Evolutionary conservation across 768 basidiomycete species (phyloP), one percentile per base, ranked within the genome.

Genomic region (Pleurotus tuber-regium): DNA sequence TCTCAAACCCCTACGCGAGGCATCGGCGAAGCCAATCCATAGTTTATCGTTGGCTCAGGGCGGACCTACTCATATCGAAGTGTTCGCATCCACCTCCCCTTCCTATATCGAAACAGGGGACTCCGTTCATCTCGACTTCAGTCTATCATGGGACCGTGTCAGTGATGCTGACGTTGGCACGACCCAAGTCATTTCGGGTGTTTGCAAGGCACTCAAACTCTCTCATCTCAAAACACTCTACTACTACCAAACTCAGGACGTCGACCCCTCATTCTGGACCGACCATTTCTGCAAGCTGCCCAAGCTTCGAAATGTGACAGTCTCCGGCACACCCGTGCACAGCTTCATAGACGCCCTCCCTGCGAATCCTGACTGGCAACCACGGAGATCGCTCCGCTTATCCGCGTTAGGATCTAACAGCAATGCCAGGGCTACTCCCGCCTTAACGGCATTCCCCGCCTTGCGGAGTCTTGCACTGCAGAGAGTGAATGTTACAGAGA

Each of bases 281-380:
- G 53, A 39, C 5, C 57, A 54, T 2, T 70, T 71, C 43, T 67
- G 61, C n/a, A 50, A 51, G 12, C 55, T 67, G 24, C 57, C 67
- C 2, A 60, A 59, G 29, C 55, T 71, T 23, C 58, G 55, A 10
- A 61, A 51, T 10, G 50, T 70, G 18, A 55, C 59, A 11, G 49
- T 67, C 9, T 54, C 53, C 2, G 66, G 64, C 1, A 50, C 52
- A 3, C 53, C 63, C n/a, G 56, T 59, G 4, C 53, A 43, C 16
- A 51, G 59, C 2, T 53, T 71, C 16, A 55, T 68, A 14, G 44
- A 54, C 2, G 64, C 66, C 8, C 63, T 71, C 30, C 51, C 53
- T 3, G 60, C 61, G 44, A 59, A 60, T 26, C 49, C 55, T 7
- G n/a, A n/a, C n/a, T n/a, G n/a, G n/a, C 24, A 52, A 10, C 12